Percentiles rank a stretch among this genome's conserved stretches.
Evolutionary conservation across 192 early-diverging fungal genomes (phyloP).

Genomic region (Piromyces finnis): DNA sequence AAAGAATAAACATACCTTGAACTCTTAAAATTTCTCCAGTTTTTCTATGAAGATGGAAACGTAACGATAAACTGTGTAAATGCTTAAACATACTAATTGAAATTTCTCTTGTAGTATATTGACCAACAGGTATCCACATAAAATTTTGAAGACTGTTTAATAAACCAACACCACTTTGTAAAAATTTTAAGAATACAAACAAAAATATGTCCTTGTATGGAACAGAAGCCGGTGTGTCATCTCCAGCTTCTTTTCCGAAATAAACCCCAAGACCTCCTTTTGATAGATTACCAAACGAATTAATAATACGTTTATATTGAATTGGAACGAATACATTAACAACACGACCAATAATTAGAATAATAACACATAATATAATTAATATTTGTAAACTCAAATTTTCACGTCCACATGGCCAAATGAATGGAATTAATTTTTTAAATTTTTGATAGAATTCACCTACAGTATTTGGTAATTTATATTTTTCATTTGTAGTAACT

Average conservation of each 20-base stretch:
- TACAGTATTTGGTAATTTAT: neutral
- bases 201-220: constrained; percentile 32
- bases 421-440: neutral
- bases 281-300: constrained; percentile 21
- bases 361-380: neutral
- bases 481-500: neutral
- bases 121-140: constrained; percentile 84
- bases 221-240: constrained; percentile 12
- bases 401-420: neutral
- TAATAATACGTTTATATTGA: constrained; percentile 69
- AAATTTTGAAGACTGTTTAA: constrained; percentile 65
- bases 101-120: constrained; percentile 82
- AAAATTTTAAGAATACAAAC: constrained; percentile 42
- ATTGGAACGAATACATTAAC: constrained; percentile 73
- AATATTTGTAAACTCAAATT: neutral
- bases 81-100: constrained; percentile 81
- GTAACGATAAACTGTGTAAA: constrained; percentile 68
- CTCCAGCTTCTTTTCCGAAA: neutral
- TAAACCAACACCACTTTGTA: constrained; percentile 60
- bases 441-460: neutral
- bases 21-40: constrained; percentile 89
- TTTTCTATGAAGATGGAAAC: constrained; percentile 86
- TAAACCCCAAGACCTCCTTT: neutral
- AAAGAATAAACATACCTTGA: no score
- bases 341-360: constrained; percentile 15